Base-by-base conservation (phyloP, 371 early-diverging fungal genomes). In the Lichtheimia corymbifera region DNA sequence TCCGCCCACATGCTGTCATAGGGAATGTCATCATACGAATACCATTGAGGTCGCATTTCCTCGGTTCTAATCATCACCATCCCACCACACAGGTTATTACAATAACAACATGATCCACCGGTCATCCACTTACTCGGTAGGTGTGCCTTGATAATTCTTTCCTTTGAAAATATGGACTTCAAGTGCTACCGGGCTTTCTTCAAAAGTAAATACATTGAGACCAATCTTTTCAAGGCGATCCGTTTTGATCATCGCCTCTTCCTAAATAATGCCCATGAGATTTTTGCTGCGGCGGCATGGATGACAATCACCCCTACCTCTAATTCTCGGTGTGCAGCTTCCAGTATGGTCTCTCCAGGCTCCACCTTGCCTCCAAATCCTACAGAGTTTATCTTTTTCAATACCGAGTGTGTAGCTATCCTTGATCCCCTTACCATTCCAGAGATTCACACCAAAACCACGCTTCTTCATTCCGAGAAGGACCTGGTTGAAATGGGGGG, bases 331-430 rank as follows among this genome's bases (percentile, higher is more conserved):
- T 70, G 62, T 0, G 91, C 89, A 22, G 86, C 90, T 53, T 84
- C 65, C 40, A 76, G 64, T 9, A 86, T 65, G 0, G 88, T 87
- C 61, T 91, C 91, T 3, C 84, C 85, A 5, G 72, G 62, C 54
- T 91, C 91, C 5, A 86, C 76, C 64, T 91, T 91, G 27, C 91
- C 91, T 18, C 91, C 91, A 64, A 91, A 91, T 2, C 86, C 80
- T 79, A 18, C 35, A 25, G 41, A 50, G 12, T 28, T 49, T 20
- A 5, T 56, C 18, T 15, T 47, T 2, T 47, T 12, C 9, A 47
- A n/a, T 3, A 5, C 11, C 9, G 0, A 2, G 5, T 11, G 35
- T 35, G 35, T 35, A 5, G 35, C 11, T 47, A 4, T 45, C 13
- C 0, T 30, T 18, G 5, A 4, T 58, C 40, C 9, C 9, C 55